Conservation (phyloP, 139 green algal species). For the Ulvella scutata region DNA sequence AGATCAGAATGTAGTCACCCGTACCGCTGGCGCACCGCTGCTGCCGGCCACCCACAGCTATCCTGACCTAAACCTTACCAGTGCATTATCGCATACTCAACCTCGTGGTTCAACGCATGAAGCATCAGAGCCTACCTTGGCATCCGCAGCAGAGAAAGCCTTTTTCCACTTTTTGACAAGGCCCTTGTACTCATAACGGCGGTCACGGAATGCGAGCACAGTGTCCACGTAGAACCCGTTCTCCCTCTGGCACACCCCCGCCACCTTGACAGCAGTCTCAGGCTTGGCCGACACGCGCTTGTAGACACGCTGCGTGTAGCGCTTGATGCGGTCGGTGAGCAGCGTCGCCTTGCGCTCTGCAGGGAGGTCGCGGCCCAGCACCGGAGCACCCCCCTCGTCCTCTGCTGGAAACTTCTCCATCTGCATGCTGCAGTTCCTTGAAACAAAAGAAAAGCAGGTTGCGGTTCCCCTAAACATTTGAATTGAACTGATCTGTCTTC, state of each 20-base stretch:
- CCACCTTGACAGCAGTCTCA: conserved; percentile 50
- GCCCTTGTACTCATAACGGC: conserved; percentile 97
- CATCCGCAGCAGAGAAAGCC: no score
- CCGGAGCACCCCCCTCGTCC: conserved; percentile 13
- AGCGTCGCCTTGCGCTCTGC: conserved; percentile 43
- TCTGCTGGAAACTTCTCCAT: conserved; percentile 38
- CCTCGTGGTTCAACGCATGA: no score
- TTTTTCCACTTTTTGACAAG: conserved; percentile 79
- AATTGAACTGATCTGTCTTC: no score
- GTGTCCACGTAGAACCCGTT: conserved; percentile 97
- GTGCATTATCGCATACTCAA: no score
- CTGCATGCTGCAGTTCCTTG: background rate
- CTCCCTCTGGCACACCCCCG: conserved; percentile 85
- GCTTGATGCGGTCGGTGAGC: conserved; percentile 86
- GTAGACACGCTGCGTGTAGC: conserved; percentile 92
- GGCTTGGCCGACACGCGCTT: conserved; percentile 93
- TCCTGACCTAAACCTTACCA: no score
- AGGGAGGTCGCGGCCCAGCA: conserved; percentile 28
- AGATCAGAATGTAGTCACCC: no score
- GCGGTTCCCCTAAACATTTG: no score
- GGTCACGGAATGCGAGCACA: conserved; percentile 87
- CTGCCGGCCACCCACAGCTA: conserved; percentile 7
- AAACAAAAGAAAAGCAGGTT: no score
- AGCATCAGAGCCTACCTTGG: no score
- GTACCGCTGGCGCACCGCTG: background rate